phyloP scores from a whole-genome alignment of 176 grass and related monocot genomes.

The Melocanna baccifera region DNA sequence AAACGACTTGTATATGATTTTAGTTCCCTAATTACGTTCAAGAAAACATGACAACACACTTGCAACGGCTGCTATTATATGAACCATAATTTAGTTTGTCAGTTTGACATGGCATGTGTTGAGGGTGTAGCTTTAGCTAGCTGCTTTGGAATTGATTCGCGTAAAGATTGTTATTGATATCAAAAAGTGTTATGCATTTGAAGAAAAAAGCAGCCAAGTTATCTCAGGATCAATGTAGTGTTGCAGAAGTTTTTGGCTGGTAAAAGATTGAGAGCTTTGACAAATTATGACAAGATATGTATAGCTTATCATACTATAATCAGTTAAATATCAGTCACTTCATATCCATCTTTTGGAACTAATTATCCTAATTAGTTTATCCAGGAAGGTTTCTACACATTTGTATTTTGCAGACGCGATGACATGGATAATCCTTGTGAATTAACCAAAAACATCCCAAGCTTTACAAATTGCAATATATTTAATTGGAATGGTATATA shows the following conservation, averaged over 20 bases:
- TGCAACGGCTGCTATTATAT: constrained; percentile 34
- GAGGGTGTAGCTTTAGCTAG: constrained; percentile 47
- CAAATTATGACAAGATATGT: neutral
- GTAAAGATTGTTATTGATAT: constrained; percentile 29
- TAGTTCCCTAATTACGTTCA: constrained; percentile 36
- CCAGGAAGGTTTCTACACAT: neutral
- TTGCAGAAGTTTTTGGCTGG: constrained; percentile 27
- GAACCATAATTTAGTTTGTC: constrained; percentile 31
- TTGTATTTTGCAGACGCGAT: neutral
- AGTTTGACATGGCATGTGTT: constrained; percentile 27
- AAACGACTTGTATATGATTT: constrained; percentile 33
- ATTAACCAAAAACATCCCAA: neutral
- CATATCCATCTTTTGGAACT: neutral
- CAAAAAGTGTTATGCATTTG: neutral
- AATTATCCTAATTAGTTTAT: neutral
- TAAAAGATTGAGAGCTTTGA: constrained; percentile 44
- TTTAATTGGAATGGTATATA: neutral
- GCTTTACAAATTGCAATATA: neutral
- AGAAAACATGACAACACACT: constrained; percentile 37
- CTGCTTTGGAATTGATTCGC: constrained; percentile 38
- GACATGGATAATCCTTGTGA: neutral
- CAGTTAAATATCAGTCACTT: neutral
- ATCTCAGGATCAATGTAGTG: constrained; percentile 44
- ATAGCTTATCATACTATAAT: neutral
- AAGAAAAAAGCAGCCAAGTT: constrained; percentile 15